phyloP scores from a whole-genome alignment of 176 grass and related monocot genomes.

The Oryza brachyantha region DNA sequence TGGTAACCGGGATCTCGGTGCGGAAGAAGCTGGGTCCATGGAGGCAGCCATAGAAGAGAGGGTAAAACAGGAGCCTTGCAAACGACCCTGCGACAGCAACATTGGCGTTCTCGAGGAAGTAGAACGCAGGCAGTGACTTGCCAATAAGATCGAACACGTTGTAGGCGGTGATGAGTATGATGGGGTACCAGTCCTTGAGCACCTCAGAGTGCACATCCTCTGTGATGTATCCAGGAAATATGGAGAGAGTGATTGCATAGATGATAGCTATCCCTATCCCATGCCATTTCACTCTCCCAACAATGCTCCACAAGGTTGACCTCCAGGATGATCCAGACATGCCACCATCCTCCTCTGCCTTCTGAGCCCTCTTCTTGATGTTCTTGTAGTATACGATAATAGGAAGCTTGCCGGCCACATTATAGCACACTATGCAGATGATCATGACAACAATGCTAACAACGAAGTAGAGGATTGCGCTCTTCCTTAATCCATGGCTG shows the following conservation, averaged over 20 bases:
- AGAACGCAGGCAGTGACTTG: constrained; percentile 65
- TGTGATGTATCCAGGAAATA: constrained; percentile 92
- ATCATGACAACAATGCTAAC: constrained; percentile 75
- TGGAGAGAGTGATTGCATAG: constrained; percentile 80
- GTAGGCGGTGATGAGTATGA: constrained; percentile 79
- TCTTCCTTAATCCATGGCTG: constrained; percentile 58
- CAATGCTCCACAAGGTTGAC: constrained; percentile 77
- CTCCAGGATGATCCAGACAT: constrained; percentile 76
- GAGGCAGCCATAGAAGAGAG: constrained; percentile 80
- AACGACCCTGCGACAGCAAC: constrained; percentile 51
- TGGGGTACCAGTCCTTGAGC: constrained; percentile 89
- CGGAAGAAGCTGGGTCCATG: constrained; percentile 83
- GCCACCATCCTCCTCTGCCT: constrained; percentile 49
- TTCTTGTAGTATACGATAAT: constrained; percentile 76
- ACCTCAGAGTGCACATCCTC: constrained; percentile 90
- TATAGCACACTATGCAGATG: constrained; percentile 88
- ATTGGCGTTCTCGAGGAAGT: constrained; percentile 63
- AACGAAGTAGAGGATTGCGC: constrained; percentile 84
- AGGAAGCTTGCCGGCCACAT: constrained; percentile 56
- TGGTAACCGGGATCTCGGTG: constrained; percentile 67
- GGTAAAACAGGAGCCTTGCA: constrained; percentile 72
- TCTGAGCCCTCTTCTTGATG: constrained; percentile 62
- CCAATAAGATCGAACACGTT: constrained; percentile 89
- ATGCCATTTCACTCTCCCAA: constrained; percentile 73
- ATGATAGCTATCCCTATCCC: constrained; percentile 68